Base-by-base conservation (phyloP, 2,329 filamentous ascomycete species). In the Hypoxylon rubiginosum region DNA sequence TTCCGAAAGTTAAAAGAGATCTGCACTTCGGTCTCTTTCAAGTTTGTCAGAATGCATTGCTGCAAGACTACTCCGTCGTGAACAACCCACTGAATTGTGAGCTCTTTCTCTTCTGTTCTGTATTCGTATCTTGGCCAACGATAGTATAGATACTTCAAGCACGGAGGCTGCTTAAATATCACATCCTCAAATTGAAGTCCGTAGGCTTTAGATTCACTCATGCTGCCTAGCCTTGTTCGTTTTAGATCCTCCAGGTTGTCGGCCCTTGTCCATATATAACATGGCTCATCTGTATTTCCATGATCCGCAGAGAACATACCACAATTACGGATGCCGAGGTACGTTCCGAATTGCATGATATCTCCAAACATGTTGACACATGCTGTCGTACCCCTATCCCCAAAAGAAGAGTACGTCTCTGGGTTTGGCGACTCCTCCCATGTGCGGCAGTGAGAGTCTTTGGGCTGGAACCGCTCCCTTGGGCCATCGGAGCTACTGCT, bases 321-420 rank as follows among this genome's bases (percentile, higher is more conserved):
- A 6, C 54, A 67, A 0, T 52, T 15, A 7, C 60, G 60, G 1
- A 17, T 24, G 6, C 46, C 60, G 4, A 57, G 11, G 5, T 59
- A 62, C 32, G 24, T 48, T 13, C 58, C 53, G 28, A 68, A 68
- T 17, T 68, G 65, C 52, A 68, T 61, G 3, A 62, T 13, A 0
- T 62, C 32, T 2, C 65, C 65, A 26, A 58, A 59, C 4, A 46
- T 48, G 11, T 58, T 64, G 17, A 68, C 65, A 13, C 36, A 51
- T 13, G 62, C 65, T 15, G 58, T 68, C 3, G 57, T 68, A 6
- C 65, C 65, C 4, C 48, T 19, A 17, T 68, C 62, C 0, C 65
- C 62, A 13, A 65, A 62, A 2, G 62, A 59, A 11, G 26, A 59
- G 52, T 30, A 30, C 4, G 28, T 30, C 28, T 30, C 28, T 30